Evolutionary conservation across 495 filamentous ascomycete species (phyloP), one percentile per base, ranked within the genome.

Genomic region (Haplographium delicatum): DNA sequence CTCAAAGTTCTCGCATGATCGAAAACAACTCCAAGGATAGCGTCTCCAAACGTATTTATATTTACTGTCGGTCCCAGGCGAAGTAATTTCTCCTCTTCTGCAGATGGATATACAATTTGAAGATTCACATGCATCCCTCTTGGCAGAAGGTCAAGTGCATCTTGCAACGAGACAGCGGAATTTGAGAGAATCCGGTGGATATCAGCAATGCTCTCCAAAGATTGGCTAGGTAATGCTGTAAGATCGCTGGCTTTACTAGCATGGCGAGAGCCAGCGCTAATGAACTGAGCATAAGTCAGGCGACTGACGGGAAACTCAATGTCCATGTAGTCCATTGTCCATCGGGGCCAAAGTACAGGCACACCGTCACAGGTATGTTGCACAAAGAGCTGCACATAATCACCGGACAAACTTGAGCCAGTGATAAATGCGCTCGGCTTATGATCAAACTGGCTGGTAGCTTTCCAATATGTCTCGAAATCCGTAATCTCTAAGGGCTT

Each of bases 381-480:
- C 23, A 97, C 83, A 61, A 86, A 94, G 27, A 98, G 72, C 54
- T 91, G 82, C 16, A 95, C 81, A 68, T 96, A 95, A 53, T 96
- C 88, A 30, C 93, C 93, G 22, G 88, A 88, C 51, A 98, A 65
- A 67, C 91, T 96, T 23, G 94, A 97, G 5, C 93, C 93, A 2
- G 93, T 97, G 23, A 98, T 88, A 25, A 96, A 79, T 34, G 86
- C 85, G 62, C 74, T 90, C 35, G 88, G 85, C 45, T 87, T 84
- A 13, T 81, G 79, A 61, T 95, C 88, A 35, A 90, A 71, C 51
- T 94, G 88, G 60, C 88, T 95, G 4, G 94, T 98, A 1, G 91
- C 91, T 68, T 96, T 97, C 93, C 93, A 98, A 67, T 98, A 98
- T 2, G 93, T 97, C 47, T 95, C 93, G 62, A 97, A 97, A 57